phyloP scores from a whole-genome alignment of 2,329 filamentous ascomycete species.

The Talaromyces sp. region DNA sequence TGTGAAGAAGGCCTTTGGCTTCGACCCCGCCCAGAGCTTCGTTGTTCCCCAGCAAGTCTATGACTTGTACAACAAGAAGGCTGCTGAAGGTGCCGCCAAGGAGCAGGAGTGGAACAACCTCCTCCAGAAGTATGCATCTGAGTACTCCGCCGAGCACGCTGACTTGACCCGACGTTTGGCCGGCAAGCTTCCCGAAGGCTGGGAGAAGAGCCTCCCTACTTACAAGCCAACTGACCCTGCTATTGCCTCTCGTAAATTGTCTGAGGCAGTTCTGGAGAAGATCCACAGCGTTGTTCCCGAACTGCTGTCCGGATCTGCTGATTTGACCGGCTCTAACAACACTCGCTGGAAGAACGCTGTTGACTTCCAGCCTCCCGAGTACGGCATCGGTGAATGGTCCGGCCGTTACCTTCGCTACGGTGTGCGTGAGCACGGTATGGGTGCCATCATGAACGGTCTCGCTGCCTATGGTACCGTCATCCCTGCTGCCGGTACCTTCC shows the following conservation, averaged over 20 bases:
- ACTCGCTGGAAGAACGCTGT: constrained; percentile 95
- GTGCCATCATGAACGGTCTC: constrained; percentile 62
- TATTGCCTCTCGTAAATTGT: constrained; percentile 91
- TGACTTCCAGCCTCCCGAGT: constrained; percentile 91
- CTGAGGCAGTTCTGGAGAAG: constrained; percentile 85
- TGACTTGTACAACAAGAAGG: constrained; percentile 80
- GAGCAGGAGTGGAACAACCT: constrained; percentile 96
- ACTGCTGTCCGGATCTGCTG: constrained; percentile 90
- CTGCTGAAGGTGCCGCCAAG: constrained; percentile 75
- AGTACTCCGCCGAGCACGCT: constrained; percentile 71
- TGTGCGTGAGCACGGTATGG: constrained; percentile 50
- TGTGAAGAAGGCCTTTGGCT: constrained; percentile 92
- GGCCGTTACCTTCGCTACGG: constrained; percentile 70
- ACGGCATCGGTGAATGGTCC: constrained; percentile 78
- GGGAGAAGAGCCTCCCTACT: constrained; percentile 87
- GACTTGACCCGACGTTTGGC: constrained; percentile 77
- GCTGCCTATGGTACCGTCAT: constrained; percentile 92
- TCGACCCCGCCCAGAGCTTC: constrained; percentile 91
- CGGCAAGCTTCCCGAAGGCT: constrained; percentile 85
- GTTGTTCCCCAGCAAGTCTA: constrained; percentile 92
- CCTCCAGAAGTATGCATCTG: constrained; percentile 75
- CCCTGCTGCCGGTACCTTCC: constrained; percentile 91
- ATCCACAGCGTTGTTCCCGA: constrained; percentile 80
- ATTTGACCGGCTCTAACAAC: constrained; percentile 97
- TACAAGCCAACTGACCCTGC: constrained; percentile 84